phyloP scores from a whole-genome alignment of 495 filamentous ascomycete genomes.

The Xylaria castorea region DNA sequence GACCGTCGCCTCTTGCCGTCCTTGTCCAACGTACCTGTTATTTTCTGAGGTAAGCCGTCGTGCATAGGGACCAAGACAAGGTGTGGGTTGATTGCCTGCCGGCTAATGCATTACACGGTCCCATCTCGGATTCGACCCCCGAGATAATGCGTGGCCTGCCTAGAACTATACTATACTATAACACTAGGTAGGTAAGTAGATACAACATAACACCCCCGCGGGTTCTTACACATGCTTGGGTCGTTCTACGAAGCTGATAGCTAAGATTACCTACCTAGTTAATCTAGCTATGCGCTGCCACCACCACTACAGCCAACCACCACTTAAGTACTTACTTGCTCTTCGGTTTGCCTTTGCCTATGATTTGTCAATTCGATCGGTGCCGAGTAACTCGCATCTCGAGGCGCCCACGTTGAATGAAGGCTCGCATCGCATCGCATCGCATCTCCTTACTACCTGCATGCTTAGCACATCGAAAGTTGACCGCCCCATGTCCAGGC shows the following conservation, averaged over 20 bases:
- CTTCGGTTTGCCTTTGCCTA: background rate
- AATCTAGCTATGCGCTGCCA: background rate
- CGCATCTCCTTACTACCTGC: background rate
- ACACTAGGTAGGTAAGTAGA: no score
- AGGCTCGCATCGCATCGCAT: conserved; percentile 10
- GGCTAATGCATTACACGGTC: background rate
- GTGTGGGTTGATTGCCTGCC: conserved; percentile 6
- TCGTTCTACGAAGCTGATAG: background rate
- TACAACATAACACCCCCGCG: background rate
- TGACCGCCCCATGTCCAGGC: background rate
- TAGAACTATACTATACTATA: background rate
- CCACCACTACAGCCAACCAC: background rate
- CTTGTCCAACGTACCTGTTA: background rate
- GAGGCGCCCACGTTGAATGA: background rate
- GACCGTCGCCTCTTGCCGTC: background rate
- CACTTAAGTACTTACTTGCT: background rate
- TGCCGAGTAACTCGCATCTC: background rate
- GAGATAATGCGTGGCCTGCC: background rate
- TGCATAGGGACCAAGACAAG: background rate
- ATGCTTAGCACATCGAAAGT: conserved; percentile 6
- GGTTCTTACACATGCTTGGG: background rate
- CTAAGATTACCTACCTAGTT: background rate
- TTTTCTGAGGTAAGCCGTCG: conserved; percentile 11
- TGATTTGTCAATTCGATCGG: conserved; percentile 7
- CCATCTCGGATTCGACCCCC: background rate